A percentile compares a stretch with the other conserved stretches of the same genome.
Evolutionary conservation across 805 yeast species (phyloP).

Genomic region (Candida tallmaniae): DNA sequence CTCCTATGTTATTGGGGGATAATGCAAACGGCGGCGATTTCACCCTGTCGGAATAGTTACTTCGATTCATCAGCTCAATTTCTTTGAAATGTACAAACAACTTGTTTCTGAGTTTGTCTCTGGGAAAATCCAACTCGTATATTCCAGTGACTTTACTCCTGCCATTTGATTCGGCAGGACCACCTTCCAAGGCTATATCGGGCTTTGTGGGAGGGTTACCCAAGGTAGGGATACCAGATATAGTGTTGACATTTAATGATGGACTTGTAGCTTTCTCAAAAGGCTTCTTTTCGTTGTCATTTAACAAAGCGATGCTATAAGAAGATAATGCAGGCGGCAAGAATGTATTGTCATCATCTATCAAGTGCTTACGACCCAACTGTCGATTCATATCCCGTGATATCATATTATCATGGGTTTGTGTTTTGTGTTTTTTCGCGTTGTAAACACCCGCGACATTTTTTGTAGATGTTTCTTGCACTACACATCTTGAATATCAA

Average conservation of each 20-base stretch:
- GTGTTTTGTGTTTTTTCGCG: constrained; percentile 1
- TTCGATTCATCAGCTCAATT: background rate
- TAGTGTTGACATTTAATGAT: background rate
- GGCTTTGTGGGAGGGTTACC: too few relatives aligned
- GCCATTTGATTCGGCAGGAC: background rate
- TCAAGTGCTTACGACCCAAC: constrained; percentile 6
- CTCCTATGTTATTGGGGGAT: background rate
- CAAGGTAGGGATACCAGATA: too few relatives aligned
- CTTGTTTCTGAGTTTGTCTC: constrained; percentile 20
- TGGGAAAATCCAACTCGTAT: constrained; percentile 29
- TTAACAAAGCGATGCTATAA: constrained; percentile 51
- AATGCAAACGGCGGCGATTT: too few relatives aligned
- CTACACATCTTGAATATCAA: too few relatives aligned
- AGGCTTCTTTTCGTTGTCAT: constrained; percentile 22
- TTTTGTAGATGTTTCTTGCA: background rate
- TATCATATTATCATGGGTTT: background rate
- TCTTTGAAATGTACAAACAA: constrained; percentile 30
- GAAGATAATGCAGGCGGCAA: constrained; percentile 59
- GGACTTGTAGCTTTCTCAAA: background rate
- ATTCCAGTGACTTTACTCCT: constrained; percentile 20
- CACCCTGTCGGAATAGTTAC: too few relatives aligned
- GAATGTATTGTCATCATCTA: constrained; percentile 47
- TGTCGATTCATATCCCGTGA: background rate
- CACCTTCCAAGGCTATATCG: background rate
- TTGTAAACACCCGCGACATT: background rate